phyloP scores from a whole-genome alignment of 257 asterid species.

The Handroanthus guayacan region DNA sequence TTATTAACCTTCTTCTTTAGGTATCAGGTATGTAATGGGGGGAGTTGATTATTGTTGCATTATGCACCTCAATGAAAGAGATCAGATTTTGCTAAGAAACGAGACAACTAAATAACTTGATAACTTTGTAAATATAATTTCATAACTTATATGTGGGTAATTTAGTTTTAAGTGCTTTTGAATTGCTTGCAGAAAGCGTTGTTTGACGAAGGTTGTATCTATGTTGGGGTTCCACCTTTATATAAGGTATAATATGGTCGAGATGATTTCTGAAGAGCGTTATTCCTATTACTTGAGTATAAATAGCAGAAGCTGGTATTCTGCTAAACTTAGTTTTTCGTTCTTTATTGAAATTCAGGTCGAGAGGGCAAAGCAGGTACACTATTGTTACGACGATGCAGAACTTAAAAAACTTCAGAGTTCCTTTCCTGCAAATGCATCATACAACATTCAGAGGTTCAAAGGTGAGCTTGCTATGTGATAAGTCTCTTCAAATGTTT shows the following conservation, averaged over 20 bases:
- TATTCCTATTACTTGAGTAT: constrained; percentile 18
- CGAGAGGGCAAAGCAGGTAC: constrained; percentile 87
- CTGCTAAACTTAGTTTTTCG: constrained; percentile 11
- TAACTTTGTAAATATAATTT: background rate
- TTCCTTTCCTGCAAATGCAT: constrained; percentile 89
- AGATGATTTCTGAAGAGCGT: constrained; percentile 2
- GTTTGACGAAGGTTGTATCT: constrained; percentile 93
- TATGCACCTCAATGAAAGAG: background rate
- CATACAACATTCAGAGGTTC: constrained; percentile 95
- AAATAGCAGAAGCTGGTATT: constrained; percentile 20
- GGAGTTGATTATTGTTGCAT: constrained; percentile 18
- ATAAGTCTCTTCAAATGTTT: background rate
- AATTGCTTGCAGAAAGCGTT: constrained; percentile 78
- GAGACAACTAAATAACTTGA: constrained; percentile 2
- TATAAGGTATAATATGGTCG: constrained; percentile 71
- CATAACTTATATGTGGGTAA: constrained; percentile 21
- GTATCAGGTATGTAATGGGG: constrained; percentile 74
- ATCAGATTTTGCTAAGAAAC: background rate
- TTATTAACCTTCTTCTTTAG: constrained; percentile 91
- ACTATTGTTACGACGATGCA: constrained; percentile 85
- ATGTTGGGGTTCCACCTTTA: constrained; percentile 98
- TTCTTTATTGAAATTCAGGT: constrained; percentile 57
- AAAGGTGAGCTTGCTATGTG: constrained; percentile 59
- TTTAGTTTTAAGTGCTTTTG: constrained; percentile 35
- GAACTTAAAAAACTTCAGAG: constrained; percentile 73